phyloP scores from a whole-genome alignment of 2,329 filamentous ascomycete species.

The Talaromyces sp. region DNA sequence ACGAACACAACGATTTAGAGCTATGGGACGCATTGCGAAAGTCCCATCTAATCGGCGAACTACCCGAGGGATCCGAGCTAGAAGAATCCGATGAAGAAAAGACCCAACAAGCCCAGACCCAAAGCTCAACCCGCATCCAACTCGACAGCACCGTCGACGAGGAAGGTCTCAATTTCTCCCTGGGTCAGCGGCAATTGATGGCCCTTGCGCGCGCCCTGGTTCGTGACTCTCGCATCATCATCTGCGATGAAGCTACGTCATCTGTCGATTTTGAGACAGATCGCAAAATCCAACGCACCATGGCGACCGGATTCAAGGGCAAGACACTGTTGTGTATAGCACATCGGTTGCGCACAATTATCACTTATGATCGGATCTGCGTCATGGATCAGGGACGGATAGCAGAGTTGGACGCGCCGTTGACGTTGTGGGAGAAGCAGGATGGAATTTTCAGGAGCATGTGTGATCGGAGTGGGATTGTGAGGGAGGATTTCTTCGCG shows the following conservation, averaged over 20 bases:
- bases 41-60: conserved; percentile 46
- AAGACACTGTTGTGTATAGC: conserved; percentile 91
- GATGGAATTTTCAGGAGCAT: conserved; percentile 78
- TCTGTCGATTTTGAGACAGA: conserved; percentile 96
- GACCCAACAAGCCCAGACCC: not conserved
- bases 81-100: not conserved
- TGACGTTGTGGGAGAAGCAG: conserved; percentile 65
- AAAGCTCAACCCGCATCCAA: conserved; percentile 58
- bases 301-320: conserved; percentile 77
- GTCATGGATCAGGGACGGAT: conserved; percentile 92
- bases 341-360: conserved; percentile 85
- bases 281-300: conserved; percentile 88
- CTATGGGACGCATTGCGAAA: conserved; percentile 48
- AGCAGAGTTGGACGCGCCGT: conserved; percentile 77
- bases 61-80: conserved; percentile 39
- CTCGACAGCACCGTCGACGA: conserved; percentile 86
- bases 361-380: conserved; percentile 90
- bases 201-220: conserved; percentile 88
- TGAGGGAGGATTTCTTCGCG: conserved; percentile 38
- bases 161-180: conserved; percentile 91
- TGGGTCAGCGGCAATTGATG: conserved; percentile 94
- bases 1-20: conserved; percentile 45
- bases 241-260: conserved; percentile 94
- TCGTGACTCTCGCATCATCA: conserved; percentile 81
- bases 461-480: conserved; percentile 83